Percentiles rank a stretch among this genome's conserved stretches.
These are phyloP conservation scores for Solanum aculeatissimum DNA, from an alignment of 305 asterid species.

Conservation along the genomic window DNA sequence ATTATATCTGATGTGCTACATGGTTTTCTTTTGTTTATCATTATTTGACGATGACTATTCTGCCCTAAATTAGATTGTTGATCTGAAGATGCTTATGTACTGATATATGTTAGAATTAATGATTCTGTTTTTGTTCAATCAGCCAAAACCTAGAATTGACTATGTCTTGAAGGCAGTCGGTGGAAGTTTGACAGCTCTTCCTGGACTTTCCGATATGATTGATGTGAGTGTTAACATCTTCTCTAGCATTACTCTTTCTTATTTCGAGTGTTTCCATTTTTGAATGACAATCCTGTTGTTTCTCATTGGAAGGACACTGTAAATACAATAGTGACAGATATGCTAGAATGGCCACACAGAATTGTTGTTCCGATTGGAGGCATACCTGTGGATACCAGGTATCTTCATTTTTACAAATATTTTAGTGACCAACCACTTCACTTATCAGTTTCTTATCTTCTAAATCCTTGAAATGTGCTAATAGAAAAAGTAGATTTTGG, in stretches of 20 bases:
- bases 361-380: conserved; percentile 98
- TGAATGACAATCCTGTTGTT: conserved; percentile 11
- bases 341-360: conserved; percentile 99
- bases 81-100: not conserved
- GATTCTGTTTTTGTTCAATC: conserved; percentile 12
- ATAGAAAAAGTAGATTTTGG: not conserved
- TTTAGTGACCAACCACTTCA: not conserved
- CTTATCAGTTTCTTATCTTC: not conserved
- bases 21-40: not conserved
- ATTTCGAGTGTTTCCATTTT: not conserved
- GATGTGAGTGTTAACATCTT: conserved; percentile 49
- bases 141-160: conserved; percentile 95
- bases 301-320: conserved; percentile 66
- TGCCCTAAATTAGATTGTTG: not conserved
- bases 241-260: not conserved
- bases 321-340: conserved; percentile 66
- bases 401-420: conserved; percentile 1
- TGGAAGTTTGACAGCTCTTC: conserved; percentile 96
- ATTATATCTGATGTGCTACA: not conserved
- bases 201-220: conserved; percentile 96
- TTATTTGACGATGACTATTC: not conserved
- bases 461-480: not conserved
- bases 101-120: not conserved
- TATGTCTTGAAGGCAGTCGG: conserved; percentile 93
- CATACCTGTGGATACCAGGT: conserved; percentile 69